Percentiles rank a stretch among this genome's conserved stretches.
These are phyloP conservation scores for Trichoderma koningii DNA, from an alignment of 2,329 filamentous ascomycete genomes.

Conservation along the genomic window DNA sequence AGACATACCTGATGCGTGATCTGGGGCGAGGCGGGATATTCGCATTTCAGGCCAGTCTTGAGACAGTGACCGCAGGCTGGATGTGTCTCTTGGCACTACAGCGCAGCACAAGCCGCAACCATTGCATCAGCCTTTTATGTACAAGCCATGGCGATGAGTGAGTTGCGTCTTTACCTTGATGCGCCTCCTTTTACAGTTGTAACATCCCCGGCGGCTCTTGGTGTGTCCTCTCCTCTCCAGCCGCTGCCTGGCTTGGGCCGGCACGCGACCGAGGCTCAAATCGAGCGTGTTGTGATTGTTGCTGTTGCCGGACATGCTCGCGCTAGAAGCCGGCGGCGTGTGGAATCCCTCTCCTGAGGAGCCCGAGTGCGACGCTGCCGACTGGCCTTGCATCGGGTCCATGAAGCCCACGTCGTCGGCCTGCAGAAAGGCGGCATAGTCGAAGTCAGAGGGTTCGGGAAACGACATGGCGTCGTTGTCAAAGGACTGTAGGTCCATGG, in stretches of 20 bases:
- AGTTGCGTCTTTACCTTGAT: constrained; percentile 54
- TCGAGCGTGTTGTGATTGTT: constrained; percentile 23
- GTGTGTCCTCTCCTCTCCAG: constrained; percentile 63
- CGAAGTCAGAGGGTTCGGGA: constrained; percentile 40
- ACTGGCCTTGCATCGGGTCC: constrained; percentile 25
- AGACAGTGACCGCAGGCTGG: constrained; percentile 65
- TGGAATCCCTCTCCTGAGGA: constrained; percentile 35
- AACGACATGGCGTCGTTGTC: constrained; percentile 37
- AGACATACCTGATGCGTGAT: constrained; percentile 52
- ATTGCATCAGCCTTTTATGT: not conserved
- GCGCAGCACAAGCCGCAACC: not conserved
- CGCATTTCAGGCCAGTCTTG: constrained; percentile 63
- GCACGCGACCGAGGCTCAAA: constrained; percentile 27
- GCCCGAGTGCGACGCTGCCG: constrained; percentile 32
- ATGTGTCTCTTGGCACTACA: constrained; percentile 64
- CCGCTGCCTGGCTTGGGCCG: constrained; percentile 41
- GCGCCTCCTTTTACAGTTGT: constrained; percentile 66
- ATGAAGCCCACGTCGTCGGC: constrained; percentile 34
- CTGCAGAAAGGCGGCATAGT: constrained; percentile 45
- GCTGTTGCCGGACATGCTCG: constrained; percentile 32
- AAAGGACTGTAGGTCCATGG: constrained; percentile 39
- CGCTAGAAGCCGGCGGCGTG: constrained; percentile 38
- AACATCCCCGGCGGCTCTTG: constrained; percentile 66
- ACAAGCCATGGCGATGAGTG: not conserved
- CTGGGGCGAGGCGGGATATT: constrained; percentile 58